Conservation (phyloP, 2,329 filamentous ascomycete genomes). For the Alternaria infectoria region DNA sequence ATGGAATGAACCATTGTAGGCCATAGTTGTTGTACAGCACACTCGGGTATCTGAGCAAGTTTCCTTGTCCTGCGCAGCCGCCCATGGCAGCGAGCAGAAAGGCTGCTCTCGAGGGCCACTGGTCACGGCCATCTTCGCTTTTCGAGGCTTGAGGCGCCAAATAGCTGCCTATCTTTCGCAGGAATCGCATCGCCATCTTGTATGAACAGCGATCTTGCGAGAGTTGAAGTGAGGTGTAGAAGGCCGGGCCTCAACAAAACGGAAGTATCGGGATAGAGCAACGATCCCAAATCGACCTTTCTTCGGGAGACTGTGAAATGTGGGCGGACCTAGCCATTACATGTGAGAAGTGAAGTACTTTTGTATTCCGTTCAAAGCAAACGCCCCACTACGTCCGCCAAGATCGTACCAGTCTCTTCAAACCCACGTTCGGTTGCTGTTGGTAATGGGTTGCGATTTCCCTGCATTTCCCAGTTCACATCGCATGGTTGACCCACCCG, state of each 20-base stretch:
- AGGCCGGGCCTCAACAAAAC: not conserved
- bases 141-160: conserved; percentile 44
- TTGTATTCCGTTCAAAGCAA: conserved; percentile 22
- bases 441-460: conserved; percentile 2
- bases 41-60: conserved; percentile 64
- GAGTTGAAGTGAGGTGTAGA: not conserved
- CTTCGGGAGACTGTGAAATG: not conserved
- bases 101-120: conserved; percentile 62
- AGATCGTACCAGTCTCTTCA: conserved; percentile 12
- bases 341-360: conserved; percentile 4
- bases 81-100: conserved; percentile 66
- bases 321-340: not conserved
- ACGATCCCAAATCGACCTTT: not conserved
- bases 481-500: not conserved
- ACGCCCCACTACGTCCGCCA: conserved; percentile 21
- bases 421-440: not conserved
- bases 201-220: not conserved
- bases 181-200: conserved; percentile 20
- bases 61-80: conserved; percentile 64
- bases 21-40: conserved; percentile 67
- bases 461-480: not conserved
- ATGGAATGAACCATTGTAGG: conserved; percentile 67
- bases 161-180: conserved; percentile 36
- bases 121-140: conserved; percentile 56
- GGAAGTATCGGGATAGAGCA: not conserved